Conservation (phyloP, 768 basidiomycete species). For the Tricholoma bakamatsutake region DNA sequence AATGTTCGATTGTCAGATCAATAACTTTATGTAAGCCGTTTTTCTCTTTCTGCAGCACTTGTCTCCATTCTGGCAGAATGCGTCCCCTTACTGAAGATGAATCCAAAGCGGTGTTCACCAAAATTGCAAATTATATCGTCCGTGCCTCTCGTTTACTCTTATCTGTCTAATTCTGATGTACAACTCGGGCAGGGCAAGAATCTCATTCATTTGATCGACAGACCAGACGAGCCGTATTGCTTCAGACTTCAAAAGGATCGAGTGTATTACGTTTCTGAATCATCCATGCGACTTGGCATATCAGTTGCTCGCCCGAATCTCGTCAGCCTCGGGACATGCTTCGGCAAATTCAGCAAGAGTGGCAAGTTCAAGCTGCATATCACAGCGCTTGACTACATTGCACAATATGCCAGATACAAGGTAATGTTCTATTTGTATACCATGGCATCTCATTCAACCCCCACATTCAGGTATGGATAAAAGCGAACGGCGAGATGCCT, state of each 20-base stretch:
- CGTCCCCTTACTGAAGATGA: conserved; percentile 96
- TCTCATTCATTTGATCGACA: conserved; percentile 90
- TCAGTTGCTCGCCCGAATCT: conserved; percentile 92
- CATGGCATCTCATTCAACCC: not conserved
- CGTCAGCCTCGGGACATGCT: conserved; percentile 89
- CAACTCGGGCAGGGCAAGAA: conserved; percentile 74
- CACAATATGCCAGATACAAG: conserved; percentile 98
- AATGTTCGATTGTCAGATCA: not conserved
- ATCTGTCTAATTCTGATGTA: not conserved
- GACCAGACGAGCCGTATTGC: conserved; percentile 91
- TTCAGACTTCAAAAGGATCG: conserved; percentile 93
- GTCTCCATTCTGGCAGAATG: conserved; percentile 41
- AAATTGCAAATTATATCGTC: conserved; percentile 96
- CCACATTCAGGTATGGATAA: conserved; percentile 84
- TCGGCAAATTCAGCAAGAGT: conserved; percentile 95
- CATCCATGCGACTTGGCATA: conserved; percentile 88
- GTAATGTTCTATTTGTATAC: conserved; percentile 34
- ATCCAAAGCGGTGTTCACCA: conserved; percentile 92
- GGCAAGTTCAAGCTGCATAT: conserved; percentile 98
- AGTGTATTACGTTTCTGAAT: conserved; percentile 95
- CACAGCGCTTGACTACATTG: conserved; percentile 87
- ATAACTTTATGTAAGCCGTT: not conserved
- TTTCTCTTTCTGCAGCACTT: not conserved
- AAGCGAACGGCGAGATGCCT: conserved; percentile 98
- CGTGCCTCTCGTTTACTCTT: conserved; percentile 19